Evolutionary conservation across 2,329 filamentous ascomycete genomes (phyloP).

Genomic region (Fusarium mundagurra): DNA sequence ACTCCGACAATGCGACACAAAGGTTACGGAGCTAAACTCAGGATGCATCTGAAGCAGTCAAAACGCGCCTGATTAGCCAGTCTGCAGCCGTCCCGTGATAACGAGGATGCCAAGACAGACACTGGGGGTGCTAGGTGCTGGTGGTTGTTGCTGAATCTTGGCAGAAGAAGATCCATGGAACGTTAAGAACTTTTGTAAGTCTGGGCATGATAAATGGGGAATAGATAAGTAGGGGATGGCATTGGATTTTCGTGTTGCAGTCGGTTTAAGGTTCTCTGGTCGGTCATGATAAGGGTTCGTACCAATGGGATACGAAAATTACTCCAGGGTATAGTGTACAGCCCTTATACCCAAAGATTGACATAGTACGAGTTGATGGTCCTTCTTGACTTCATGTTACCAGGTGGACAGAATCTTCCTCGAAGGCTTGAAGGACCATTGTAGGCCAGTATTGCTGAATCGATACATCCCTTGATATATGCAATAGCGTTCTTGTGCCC

Average conservation of each 20-base stretch:
- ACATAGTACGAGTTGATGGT: background rate
- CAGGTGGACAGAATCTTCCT: background rate
- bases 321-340: background rate
- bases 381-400: background rate
- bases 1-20: slow-evolving; percentile 17
- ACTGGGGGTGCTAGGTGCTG: background rate
- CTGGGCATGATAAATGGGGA: slow-evolving; percentile 29
- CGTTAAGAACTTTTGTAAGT: slow-evolving; percentile 34
- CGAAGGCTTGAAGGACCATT: background rate
- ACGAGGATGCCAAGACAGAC: slow-evolving; percentile 20
- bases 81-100: slow-evolving; percentile 27
- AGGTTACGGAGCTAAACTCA: slow-evolving; percentile 13
- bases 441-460: no score
- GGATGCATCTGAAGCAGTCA: slow-evolving; percentile 1
- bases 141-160: slow-evolving; percentile 14
- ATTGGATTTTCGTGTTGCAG: background rate
- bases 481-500: background rate
- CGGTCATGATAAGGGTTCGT: background rate
- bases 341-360: no score
- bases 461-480: background rate
- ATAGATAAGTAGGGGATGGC: slow-evolving; percentile 21
- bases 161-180: slow-evolving; percentile 7
- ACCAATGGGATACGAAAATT: slow-evolving; percentile 18
- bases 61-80: slow-evolving; percentile 16
- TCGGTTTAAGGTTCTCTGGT: background rate